Base-by-base conservation (phyloP, 2,329 filamentous ascomycete genomes). In the Stagonosporopsis cucurbitacearum region DNA sequence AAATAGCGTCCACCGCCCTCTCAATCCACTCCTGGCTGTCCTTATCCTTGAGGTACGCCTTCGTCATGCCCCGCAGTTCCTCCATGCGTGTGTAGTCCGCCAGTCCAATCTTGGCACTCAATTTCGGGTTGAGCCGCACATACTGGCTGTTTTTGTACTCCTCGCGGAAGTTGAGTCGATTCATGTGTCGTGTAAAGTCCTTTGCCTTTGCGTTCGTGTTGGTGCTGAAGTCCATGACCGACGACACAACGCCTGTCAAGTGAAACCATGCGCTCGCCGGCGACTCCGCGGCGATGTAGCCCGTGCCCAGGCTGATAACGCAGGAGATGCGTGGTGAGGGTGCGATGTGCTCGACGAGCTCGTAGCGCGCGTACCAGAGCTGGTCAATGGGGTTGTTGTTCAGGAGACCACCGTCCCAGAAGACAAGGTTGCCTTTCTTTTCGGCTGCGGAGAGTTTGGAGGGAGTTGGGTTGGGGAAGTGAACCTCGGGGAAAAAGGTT, bases 351-450 rank as follows among this genome's bases (percentile, higher is more conserved):
- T 43, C 19, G 12, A 36, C 30, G 4, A 50, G 28, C 15, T 50
- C 48, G 39, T 50, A 50, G 1, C 48, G 17, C 11, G 48, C 37
- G 39, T 50, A 50, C 48, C 48, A 50, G 7, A 50, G 22, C 28
- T 50, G 48, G 22, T 50, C 48, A 22, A 50, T 50, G 20, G 48
- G 48, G 30, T 50, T 50, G 39, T 50, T 50, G 48, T 50, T 50
- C 3, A 50, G 48, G 7, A 50, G 48, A 6, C 48, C 48, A n/a
- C 48, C 48, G n/a, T 50, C 48, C 48, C 48, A 50, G 39, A 50
- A 50, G 6, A 25, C 12, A 7, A 50, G 42, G 12, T 39, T 32
- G n/a, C 4, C 28, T 23, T 40, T 40, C 33, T 30, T 19, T 8
- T 39, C 22, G 8, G 23, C 22, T 17, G 22, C 12, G 23, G 15